Conservation (phyloP, 2,329 filamentous ascomycete genomes). For the Apiospora pterosperma region DNA sequence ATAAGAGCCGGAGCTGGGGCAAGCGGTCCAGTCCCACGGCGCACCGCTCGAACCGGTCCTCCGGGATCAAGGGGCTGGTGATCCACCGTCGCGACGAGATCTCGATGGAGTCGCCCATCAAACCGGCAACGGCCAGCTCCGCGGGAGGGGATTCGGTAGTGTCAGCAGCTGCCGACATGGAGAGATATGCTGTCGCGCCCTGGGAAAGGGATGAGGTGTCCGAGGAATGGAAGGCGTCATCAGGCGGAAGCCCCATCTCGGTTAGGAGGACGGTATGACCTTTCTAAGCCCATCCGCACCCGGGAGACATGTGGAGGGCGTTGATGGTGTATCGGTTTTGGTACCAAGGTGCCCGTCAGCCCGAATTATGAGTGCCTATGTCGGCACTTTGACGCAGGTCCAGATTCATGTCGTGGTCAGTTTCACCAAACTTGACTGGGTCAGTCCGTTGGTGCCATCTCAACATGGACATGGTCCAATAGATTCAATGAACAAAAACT, state of each 20-base stretch:
- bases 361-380: no score
- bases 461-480: background rate
- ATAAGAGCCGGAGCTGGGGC: background rate
- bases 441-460: background rate
- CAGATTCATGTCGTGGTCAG: background rate
- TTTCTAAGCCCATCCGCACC: background rate
- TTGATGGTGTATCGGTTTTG: no score
- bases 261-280: background rate
- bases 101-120: background rate
- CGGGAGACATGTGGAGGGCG: background rate
- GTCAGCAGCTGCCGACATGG: background rate
- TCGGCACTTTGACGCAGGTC: no score
- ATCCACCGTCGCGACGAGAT: background rate
- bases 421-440: background rate
- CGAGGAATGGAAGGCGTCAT: background rate
- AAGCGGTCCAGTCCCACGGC: background rate
- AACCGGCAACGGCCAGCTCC: background rate
- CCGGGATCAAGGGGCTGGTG: background rate
- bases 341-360: no score
- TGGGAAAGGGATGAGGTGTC: background rate
- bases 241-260: background rate
- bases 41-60: background rate
- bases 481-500: background rate
- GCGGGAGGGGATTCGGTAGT: background rate
- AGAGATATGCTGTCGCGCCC: conserved; percentile 1